Percentiles rank a stretch among this genome's conserved stretches.
Conservation (phyloP, 306 rosid species). For the Cicer yamashitae region DNA sequence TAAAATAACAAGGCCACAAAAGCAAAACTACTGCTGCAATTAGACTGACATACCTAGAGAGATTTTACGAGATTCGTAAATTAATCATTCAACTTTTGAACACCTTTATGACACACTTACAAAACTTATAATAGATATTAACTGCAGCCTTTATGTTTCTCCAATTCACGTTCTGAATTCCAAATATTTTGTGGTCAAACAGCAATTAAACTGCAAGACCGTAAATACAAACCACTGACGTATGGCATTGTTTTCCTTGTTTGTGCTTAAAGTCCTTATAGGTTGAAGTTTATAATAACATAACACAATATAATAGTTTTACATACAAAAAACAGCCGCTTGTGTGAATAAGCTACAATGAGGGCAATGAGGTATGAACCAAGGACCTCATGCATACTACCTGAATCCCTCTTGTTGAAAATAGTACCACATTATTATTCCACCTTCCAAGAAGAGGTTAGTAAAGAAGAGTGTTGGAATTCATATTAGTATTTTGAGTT, state of each 20-base stretch:
- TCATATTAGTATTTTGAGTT: no score
- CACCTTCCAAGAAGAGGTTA: neutral
- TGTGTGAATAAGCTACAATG: neutral
- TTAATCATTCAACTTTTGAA: neutral
- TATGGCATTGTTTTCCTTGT: neutral
- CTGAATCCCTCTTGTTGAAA: neutral
- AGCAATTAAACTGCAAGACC: neutral
- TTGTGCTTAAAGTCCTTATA: neutral
- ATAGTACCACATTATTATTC: neutral
- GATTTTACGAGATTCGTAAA: neutral
- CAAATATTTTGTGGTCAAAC: neutral
- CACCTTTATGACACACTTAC: neutral
- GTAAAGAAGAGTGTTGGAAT: no score
- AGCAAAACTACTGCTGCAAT: neutral
- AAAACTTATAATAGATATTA: neutral
- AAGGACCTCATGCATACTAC: no score
- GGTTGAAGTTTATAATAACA: neutral
- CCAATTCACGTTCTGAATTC: no score
- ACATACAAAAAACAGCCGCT: neutral
- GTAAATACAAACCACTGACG: neutral
- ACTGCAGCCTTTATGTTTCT: neutral
- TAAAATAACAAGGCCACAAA: neutral
- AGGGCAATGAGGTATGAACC: no score
- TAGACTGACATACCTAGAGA: constrained; percentile 1
- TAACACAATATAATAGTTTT: neutral